Base-by-base conservation (phyloP, 495 filamentous ascomycete species). In the Talaromyces thailandensis region DNA sequence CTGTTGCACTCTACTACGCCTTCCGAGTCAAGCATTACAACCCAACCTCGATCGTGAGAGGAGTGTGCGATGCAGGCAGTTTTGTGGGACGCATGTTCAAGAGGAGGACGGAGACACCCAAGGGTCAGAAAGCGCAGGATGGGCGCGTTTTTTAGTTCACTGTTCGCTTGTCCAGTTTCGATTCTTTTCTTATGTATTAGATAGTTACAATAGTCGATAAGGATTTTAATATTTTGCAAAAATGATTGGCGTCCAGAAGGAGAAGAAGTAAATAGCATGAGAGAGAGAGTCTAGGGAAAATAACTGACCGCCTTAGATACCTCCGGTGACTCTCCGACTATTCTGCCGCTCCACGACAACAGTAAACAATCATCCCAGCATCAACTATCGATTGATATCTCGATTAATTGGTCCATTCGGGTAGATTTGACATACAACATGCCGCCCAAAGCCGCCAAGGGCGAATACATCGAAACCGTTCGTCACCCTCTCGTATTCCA, bases 391-490 rank as follows among this genome's bases (percentile, higher is more conserved):
- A 56, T 43, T 2, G 5, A 0, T 14, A 18, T 18, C n/a, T 43
- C 16, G 0, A 6, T 43, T 16, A 43, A 18, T 18, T 43, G 2
- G 5, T 3, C 5, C 18, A 21, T 8, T 21, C 9, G 2, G n/a
- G 43, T n/a, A 48, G 3, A 48, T 23, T 23, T n/a, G 35, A 23
- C 29, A 12, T 57, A 14, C 64, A 72, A 66, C 26, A 92, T 92
- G 89, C 88, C 89, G 60, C 84, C 86, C 56, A 91, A 92, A 68
- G 84, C 82, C 40, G 80, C 80, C 7, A 93, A 91, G 70, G 89
- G 90, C 69, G 93, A 97, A 74, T 97, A 96, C 70, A 96, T 97
- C 60, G 93, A 97, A 71, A 97, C 93, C n/a, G 91, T 94, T 85
- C 61, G 77, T 64, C 14, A 9, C 9, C 45, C 18, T 51, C 48